Evolutionary conservation across 192 early-diverging fungal species (phyloP), one percentile per base, ranked within the genome.

Genomic region (Mortierella alpina): DNA sequence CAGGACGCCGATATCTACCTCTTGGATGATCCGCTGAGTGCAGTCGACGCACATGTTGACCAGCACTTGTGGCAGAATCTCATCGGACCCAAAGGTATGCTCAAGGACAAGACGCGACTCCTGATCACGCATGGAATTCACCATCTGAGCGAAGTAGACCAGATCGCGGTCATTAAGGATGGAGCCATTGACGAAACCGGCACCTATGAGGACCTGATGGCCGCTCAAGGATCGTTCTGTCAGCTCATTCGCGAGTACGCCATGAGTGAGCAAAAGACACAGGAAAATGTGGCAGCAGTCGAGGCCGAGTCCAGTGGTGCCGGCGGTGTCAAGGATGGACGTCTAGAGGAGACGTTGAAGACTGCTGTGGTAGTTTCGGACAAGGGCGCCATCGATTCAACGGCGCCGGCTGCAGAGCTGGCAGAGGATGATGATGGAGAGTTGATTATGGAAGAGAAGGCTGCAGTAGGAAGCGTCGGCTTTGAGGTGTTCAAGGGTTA

Each of bases 61-160:
- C 75, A 82, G 70, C 93, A 95, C 67, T 88, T 99, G n/a, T 97
- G 97, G 84, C 89, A 95, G 52, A 63, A 96, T 40, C 91, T 96
- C 1, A 84, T 99, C 59, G 96, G 96, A 15, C 93, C 94, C 15
- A 78, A 89, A 4, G 96, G 96, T 15, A 64, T 98, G 50, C 86
- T 98, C 20, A 87, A 90, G 45, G 85, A 87, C 58, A 95, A 96
- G 73, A 87, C 91, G 17, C 88, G 96, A 11, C 73, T 99, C 39
- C 86, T 96, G 55, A 93, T 95, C 13, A 95, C 95, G 14, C 92
- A 93, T 61, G 92, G 91, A 12, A 92, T 98, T 47, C 89, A 92
- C 50, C 92, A 92, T 58, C 62, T 98, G 8, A 87, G 86, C 41
- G 83, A 89, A 18, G 78, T 87, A 0, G 92, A 96, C 56, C 77